A percentile compares a stretch with the other conserved stretches of the same genome.
These are phyloP conservation scores for Hyaloscypha hepaticicola DNA, from an alignment of 495 filamentous ascomycete genomes.

Conservation along the genomic window DNA sequence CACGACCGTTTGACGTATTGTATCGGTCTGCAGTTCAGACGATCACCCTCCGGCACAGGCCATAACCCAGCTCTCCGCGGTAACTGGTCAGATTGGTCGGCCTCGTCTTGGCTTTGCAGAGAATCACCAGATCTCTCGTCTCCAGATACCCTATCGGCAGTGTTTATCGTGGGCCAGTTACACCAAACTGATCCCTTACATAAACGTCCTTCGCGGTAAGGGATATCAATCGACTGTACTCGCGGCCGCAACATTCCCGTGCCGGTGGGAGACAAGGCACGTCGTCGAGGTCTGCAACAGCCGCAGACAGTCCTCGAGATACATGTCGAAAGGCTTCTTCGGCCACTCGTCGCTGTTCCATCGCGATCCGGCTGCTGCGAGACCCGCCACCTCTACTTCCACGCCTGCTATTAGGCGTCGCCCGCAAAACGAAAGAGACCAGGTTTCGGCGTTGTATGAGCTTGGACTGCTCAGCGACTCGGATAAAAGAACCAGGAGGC, in stretches of 20 bases:
- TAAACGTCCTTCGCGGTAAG: background rate
- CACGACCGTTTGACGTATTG: background rate
- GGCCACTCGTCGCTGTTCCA: background rate
- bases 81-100: background rate
- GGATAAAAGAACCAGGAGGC: constrained; percentile 29
- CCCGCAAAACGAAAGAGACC: constrained; percentile 18
- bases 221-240: background rate
- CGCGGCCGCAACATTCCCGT: background rate
- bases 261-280: background rate
- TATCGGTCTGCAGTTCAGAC: too few relatives aligned
- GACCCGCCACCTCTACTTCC: background rate
- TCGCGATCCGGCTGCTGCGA: background rate
- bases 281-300: constrained; percentile 5
- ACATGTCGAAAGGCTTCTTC: constrained; percentile 8
- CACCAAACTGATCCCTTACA: background rate
- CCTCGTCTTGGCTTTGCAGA: background rate
- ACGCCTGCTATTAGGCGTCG: background rate
- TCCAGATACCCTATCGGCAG: background rate
- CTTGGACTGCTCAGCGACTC: constrained; percentile 30
- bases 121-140: background rate
- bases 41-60: background rate
- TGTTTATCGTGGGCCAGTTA: background rate
- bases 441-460: constrained; percentile 31
- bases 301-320: background rate
- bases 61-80: too few relatives aligned